Percentiles rank a stretch among this genome's conserved stretches.
phyloP scores from a whole-genome alignment of 2,329 filamentous ascomycete species.

The Pestalotiopsis sp. region DNA sequence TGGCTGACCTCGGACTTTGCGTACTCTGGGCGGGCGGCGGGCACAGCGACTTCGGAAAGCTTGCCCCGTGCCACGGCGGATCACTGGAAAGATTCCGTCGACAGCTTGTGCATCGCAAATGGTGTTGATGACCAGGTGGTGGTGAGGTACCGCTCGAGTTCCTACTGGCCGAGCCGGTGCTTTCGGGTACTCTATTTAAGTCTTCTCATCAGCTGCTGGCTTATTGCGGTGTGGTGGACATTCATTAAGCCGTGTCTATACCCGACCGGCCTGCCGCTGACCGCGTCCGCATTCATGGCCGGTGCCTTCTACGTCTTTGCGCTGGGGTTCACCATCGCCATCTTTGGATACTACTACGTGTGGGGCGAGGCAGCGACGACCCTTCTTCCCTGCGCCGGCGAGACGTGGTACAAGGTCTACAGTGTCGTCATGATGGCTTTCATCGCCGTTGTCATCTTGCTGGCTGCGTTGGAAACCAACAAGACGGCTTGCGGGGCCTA shows the following conservation, averaged over 20 bases:
- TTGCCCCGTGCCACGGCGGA: background rate
- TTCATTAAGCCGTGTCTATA: background rate
- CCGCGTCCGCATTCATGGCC: conserved; percentile 13
- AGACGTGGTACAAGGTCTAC: conserved; percentile 27
- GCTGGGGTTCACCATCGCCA: conserved; percentile 13
- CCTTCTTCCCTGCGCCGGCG: conserved; percentile 25
- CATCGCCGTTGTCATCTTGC: conserved; percentile 12
- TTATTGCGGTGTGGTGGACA: background rate
- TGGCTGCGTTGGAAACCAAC: conserved; percentile 23
- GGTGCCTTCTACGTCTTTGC: conserved; percentile 20
- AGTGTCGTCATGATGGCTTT: conserved; percentile 16
- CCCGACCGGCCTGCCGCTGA: background rate
- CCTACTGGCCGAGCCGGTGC: conserved; percentile 14
- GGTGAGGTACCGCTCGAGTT: conserved; percentile 7
- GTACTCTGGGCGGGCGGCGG: background rate
- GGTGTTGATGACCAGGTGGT: background rate
- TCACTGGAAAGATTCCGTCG: background rate
- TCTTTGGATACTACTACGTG: conserved; percentile 20
- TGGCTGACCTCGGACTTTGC: conserved; percentile 12
- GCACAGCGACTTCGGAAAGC: background rate
- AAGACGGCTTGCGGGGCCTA: conserved; percentile 21
- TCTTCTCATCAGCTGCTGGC: conserved; percentile 6
- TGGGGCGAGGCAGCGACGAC: conserved; percentile 18
- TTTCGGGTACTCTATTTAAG: conserved; percentile 16
- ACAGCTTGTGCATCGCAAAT: background rate